These are phyloP conservation scores for Odonthalia washingtoniensis DNA, from an alignment of 31 red algal genomes.

Conservation along the genomic window DNA sequence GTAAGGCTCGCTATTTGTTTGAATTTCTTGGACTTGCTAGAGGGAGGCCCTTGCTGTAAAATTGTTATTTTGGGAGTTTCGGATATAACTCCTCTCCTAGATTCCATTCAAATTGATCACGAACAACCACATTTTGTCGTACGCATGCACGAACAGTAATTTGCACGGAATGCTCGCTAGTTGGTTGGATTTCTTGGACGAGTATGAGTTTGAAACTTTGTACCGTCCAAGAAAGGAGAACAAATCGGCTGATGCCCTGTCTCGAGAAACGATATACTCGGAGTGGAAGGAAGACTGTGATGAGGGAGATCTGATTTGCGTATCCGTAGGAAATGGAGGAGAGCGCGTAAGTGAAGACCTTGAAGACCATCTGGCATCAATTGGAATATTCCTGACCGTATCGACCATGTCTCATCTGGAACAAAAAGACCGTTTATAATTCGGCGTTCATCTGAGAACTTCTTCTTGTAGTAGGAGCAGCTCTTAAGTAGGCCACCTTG, in stretches of 20 bases:
- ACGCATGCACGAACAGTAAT: background rate
- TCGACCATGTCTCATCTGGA: background rate
- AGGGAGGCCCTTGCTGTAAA: conserved; percentile 20
- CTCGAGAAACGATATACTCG: background rate
- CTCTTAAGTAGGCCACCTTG: background rate
- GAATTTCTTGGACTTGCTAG: conserved; percentile 10
- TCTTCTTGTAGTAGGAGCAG: background rate
- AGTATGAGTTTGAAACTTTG: background rate
- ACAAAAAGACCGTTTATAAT: background rate
- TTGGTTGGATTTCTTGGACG: background rate
- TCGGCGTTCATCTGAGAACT: background rate
- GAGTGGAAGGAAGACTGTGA: background rate
- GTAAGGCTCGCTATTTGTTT: too few species aligned
- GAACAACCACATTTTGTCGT: conserved; percentile 6
- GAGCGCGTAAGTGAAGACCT: background rate
- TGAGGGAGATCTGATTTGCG: background rate
- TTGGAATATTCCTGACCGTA: too few species aligned
- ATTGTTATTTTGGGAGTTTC: conserved; percentile 14
- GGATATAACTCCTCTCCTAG: conserved; percentile 16
- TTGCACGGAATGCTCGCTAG: background rate
- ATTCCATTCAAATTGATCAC: background rate
- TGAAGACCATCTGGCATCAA: too few species aligned
- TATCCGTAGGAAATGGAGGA: background rate
- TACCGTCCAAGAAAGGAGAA: background rate
- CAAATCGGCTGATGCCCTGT: background rate